These are phyloP conservation scores for Penicillium glabrum DNA, from an alignment of 2,329 filamentous ascomycete genomes.

Conservation along the genomic window DNA sequence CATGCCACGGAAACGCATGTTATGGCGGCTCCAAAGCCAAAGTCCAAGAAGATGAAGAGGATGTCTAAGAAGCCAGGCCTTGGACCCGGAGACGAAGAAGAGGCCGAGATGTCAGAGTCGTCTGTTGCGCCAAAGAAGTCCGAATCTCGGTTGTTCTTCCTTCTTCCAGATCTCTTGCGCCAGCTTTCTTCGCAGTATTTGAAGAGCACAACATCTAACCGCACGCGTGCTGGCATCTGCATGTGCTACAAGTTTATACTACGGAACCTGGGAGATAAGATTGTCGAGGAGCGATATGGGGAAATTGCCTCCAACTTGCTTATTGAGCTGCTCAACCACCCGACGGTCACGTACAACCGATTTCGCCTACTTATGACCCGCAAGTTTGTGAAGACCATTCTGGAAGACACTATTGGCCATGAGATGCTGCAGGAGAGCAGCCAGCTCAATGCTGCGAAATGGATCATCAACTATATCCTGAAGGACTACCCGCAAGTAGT, in stretches of 20 bases:
- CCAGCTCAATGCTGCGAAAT: slow-evolving; percentile 77
- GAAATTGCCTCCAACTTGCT: slow-evolving; percentile 80
- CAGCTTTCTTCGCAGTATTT: slow-evolving; percentile 80
- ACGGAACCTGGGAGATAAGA: slow-evolving; percentile 72
- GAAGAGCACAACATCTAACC: slow-evolving; percentile 74
- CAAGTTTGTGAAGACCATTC: slow-evolving; percentile 77
- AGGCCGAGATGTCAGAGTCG: slow-evolving; percentile 72
- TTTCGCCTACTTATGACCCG: slow-evolving; percentile 84
- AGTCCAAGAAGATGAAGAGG: slow-evolving; percentile 70
- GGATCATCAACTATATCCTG: slow-evolving; percentile 80
- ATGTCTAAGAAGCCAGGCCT: slow-evolving; percentile 61
- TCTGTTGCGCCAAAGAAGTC: slow-evolving; percentile 67
- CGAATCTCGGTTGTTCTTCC: slow-evolving; percentile 68
- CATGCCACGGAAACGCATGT: slow-evolving; percentile 64
- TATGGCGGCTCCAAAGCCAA: slow-evolving; percentile 58
- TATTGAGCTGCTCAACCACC: slow-evolving; percentile 73
- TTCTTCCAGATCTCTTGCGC: slow-evolving; percentile 74
- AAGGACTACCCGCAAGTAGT: slow-evolving; percentile 93
- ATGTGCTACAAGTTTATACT: slow-evolving; percentile 84
- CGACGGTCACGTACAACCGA: slow-evolving; percentile 75
- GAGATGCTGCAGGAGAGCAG: slow-evolving; percentile 86
- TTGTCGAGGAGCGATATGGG: slow-evolving; percentile 80
- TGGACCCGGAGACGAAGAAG: slow-evolving; percentile 68
- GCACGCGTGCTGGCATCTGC: slow-evolving; percentile 76
- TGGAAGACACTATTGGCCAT: slow-evolving; percentile 79